Percentiles rank a stretch among this genome's conserved stretches.
Evolutionary conservation across 2,329 filamentous ascomycete species (phyloP).

Genomic region (Aspergillus pseudoglaucus): DNA sequence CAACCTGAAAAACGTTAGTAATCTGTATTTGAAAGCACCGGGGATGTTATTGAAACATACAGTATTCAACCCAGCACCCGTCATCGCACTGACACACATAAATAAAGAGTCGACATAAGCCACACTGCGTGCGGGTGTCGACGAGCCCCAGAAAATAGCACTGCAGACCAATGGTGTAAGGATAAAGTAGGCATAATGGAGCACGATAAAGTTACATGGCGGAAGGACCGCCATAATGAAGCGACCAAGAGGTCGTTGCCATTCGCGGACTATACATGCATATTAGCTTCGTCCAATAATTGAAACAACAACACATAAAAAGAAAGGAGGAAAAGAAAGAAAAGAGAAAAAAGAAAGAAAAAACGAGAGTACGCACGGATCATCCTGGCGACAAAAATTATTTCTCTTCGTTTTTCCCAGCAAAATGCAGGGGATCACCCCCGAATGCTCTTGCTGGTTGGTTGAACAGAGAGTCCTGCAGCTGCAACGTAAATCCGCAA

Average conservation of each 20-base stretch:
- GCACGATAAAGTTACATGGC: slow-evolving; percentile 53
- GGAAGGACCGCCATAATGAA: slow-evolving; percentile 23
- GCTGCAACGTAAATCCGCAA: neutral
- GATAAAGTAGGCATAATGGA: slow-evolving; percentile 65
- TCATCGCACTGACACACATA: slow-evolving; percentile 60
- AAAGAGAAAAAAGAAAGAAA: neutral
- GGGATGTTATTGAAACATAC: slow-evolving; percentile 29
- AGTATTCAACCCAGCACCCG: slow-evolving; percentile 61
- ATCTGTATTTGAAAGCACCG: neutral
- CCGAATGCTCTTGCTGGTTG: neutral
- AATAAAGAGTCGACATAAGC: slow-evolving; percentile 62
- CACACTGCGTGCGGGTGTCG: slow-evolving; percentile 47
- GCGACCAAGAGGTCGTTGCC: slow-evolving; percentile 14
- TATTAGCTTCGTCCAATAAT: neutral
- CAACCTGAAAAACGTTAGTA: slow-evolving; percentile 20
- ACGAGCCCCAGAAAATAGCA: slow-evolving; percentile 53
- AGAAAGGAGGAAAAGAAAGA: neutral
- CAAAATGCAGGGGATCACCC: neutral
- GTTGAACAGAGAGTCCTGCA: neutral
- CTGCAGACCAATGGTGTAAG: slow-evolving; percentile 49
- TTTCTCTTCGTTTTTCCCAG: neutral
- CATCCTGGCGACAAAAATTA: neutral
- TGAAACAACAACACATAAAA: neutral
- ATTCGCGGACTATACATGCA: slow-evolving; percentile 13
- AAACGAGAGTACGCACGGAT: neutral